Base-by-base conservation (phyloP, 1,284 basidiomycete genomes). In the Ceratobasidium sp. region DNA sequence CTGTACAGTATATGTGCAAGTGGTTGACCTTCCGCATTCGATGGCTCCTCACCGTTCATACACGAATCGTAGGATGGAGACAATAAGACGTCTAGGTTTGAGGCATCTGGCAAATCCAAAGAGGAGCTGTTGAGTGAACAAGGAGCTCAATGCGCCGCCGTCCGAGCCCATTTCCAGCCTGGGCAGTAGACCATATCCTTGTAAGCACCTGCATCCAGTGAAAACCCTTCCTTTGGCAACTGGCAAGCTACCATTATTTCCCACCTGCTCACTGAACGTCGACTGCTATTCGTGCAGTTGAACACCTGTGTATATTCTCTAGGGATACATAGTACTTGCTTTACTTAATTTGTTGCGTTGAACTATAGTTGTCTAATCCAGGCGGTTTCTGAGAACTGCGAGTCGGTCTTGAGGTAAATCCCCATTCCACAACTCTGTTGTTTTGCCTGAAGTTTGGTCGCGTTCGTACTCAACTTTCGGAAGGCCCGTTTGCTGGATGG, bases 91-190 rank as follows among this genome's bases (percentile, higher is more conserved):
- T 94, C 94, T 63, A 96, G 96, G 85, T 91, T 96, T 82, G 95
- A 97, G 83, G 91, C 94, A 80, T 96, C 95, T 61, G 97, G 97
- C 40, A 88, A 98, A 86, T 94, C 95, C 15, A 93, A 96, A 83
- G 97, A 97, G 84, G 95, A 99, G 84, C 88, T 99, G 55, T 99
- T 99, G n/a, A n/a, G n/a, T n/a, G n/a, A n/a, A n/a, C n/a, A n/a
- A n/a, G n/a, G n/a, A n/a, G n/a, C n/a, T n/a, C n/a, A n/a, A n/a
- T n/a, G n/a, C 83, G 97, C 96, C 15, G 93, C 92, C 55, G 96
- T 95, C 85, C 92, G 87, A 80, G 89, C 89, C 2, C 82, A 88
- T 40, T 87, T 88, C 64, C 58, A 73, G 49, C 42, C 58, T 26
- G 49, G 42, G 18, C 71, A 73, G 44, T 73, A 53, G 44, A 73